These are phyloP conservation scores for Fusarium begoniae DNA, from an alignment of 2,329 filamentous ascomycete genomes.

Conservation along the genomic window DNA sequence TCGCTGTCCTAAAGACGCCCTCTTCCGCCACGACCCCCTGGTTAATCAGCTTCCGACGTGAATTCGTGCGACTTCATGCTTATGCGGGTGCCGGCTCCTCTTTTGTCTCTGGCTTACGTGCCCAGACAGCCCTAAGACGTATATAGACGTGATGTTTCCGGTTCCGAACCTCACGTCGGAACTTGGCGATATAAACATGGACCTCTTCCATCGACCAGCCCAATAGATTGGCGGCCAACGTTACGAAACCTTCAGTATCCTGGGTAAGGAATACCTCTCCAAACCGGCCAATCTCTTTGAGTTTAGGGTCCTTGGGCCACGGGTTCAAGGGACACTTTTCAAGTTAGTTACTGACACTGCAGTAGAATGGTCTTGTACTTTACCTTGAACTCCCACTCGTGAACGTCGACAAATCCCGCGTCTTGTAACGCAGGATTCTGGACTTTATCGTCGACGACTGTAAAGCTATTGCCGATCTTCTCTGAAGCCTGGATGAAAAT, in stretches of 20 bases:
- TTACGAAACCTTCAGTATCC: neutral
- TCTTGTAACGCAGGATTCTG: neutral
- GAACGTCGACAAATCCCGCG: neutral
- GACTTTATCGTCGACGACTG: neutral
- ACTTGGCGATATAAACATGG: neutral
- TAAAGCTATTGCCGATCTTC: neutral
- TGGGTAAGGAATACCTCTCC: neutral
- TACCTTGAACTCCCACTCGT: neutral
- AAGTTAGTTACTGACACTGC: rapidly evolving
- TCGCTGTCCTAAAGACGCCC: no score
- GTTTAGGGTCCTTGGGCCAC: neutral
- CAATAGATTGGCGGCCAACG: rapidly evolving
- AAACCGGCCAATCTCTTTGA: neutral
- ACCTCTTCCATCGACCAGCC: neutral
- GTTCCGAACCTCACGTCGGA: neutral
- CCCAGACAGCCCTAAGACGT: neutral
- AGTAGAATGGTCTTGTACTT: rapidly evolving
- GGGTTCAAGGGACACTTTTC: neutral
- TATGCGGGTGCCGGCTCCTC: neutral
- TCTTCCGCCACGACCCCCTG: no score
- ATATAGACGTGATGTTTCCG: neutral
- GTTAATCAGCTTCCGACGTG: rapidly evolving
- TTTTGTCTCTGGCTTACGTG: neutral
- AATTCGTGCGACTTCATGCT: no score
- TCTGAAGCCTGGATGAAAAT: neutral